A percentile compares a stretch with the other conserved stretches of the same genome.
These are phyloP conservation scores for Selaginella moellendorffii DNA, from an alignment of 75 land plant genomes.

Conservation along the genomic window DNA sequence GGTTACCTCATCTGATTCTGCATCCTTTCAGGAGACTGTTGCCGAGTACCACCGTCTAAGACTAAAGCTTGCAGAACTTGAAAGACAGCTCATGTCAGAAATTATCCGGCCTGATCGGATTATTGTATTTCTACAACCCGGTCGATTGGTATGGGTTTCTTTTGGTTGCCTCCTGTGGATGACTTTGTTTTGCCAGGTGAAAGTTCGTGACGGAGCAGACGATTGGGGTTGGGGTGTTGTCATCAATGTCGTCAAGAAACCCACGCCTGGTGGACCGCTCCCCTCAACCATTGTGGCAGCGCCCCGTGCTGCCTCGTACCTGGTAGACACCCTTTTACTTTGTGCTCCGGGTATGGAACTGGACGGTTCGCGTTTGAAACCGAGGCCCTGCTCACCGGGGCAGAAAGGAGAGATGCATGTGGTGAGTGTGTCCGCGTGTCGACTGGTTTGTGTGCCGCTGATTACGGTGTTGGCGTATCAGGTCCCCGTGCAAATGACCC, in stretches of 20 bases:
- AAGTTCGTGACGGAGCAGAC: slow-evolving; percentile 74
- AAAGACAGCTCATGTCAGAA: slow-evolving; percentile 80
- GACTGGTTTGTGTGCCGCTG: no score
- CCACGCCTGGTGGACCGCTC: slow-evolving; percentile 27
- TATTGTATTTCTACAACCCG: slow-evolving; percentile 30
- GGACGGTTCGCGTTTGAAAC: slow-evolving; percentile 60
- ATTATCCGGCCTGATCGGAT: slow-evolving; percentile 69
- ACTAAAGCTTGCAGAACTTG: slow-evolving; percentile 42
- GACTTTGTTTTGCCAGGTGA: slow-evolving; percentile 37
- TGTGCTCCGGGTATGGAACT: slow-evolving; percentile 49
- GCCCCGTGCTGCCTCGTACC: slow-evolving; percentile 40
- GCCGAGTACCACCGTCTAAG: slow-evolving; percentile 69
- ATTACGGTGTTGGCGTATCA: no score
- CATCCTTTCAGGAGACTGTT: slow-evolving; percentile 41
- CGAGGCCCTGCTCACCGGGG: slow-evolving; percentile 65
- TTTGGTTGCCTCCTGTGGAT: not conserved
- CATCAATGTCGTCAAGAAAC: slow-evolving; percentile 81
- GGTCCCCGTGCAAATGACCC: slow-evolving; percentile 81
- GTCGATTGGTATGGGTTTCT: slow-evolving; percentile 38
- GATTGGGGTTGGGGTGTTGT: slow-evolving; percentile 99
- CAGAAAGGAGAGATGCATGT: slow-evolving; percentile 98
- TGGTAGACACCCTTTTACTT: slow-evolving; percentile 78
- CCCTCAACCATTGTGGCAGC: slow-evolving; percentile 35
- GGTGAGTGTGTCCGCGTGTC: slow-evolving; percentile 38
- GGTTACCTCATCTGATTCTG: no score